Base-by-base conservation (phyloP, 148 eudicot genomes). In the Rhododendron simsii region DNA sequence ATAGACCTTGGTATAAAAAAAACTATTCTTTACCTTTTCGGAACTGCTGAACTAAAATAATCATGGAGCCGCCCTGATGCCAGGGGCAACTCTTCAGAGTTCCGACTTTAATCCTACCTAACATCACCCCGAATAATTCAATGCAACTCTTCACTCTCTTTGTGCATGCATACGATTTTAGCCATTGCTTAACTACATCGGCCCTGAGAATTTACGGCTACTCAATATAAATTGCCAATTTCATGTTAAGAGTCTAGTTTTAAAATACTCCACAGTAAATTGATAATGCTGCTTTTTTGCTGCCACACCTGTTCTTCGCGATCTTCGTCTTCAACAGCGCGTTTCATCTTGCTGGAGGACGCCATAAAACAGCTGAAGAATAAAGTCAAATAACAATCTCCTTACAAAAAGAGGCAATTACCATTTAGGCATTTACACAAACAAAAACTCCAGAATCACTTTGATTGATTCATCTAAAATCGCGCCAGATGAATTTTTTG, bases 251-350 rank as follows among this genome's bases (percentile, higher is more conserved):
- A 75, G 48, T 75, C 23, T 15, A 44, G 15, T 44, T 78, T 78
- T 41, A 23, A 2, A 76, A 78, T 41, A 41, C 45, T 41, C 3
- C 21, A 18, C 5, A 3, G 11, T 23, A 4, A 76, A n/a, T 44
- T 2, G 47, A 39, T 20, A 75, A 41, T 35, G 79, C 79, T 53
- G 6, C 26, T 82, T 65, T 63, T 61, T 35, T 7, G 5, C 50
- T 7, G 5, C 50, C 77, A n/a, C 30, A 83, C 95, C 93, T 91
- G 92, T 50, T 90, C 88, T 65, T 91, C 91, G 82, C 89, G 91
- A 71, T 81, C 86, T 81, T 90, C 89, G 81, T 91, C 95, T 59
- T 91, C 92, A 16, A 77, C 86, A 41, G 53, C 80, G 53, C 63
- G 28, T 86, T 88, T 84, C 85, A 84, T 85, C 77, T 59, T 84